Evolutionary conservation across 176 grass and related monocot species (phyloP), one percentile per base, ranked within the genome.

Genomic region (Aegilops sharonensis): DNA sequence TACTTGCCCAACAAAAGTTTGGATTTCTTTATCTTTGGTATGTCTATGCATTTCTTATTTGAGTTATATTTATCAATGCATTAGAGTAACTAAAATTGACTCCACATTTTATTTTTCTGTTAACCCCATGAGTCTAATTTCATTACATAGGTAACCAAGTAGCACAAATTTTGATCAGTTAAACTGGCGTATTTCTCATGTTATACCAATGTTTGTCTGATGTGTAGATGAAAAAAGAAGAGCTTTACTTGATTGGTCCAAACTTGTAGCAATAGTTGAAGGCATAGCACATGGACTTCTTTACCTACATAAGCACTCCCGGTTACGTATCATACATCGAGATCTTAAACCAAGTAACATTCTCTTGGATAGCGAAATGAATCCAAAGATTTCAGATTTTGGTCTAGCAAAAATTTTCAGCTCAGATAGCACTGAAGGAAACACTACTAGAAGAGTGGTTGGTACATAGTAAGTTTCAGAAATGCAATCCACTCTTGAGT

Each of bases 1-100:
- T 94, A 85, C 60, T 68, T 92, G 77, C 90, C 89, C 68, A 94
- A 92, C 12, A 94, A 89, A 88, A 94, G 92, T 52, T 84, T 94
- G 37, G 92, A 94, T 68, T 89, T 65, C 50, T 83, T 92, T 71
- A 84, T 94, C 80, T 94, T 91, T 72, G 89, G 92, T 94, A 87
- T 17, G 63, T 25, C 34, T 52, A 72, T 72, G 3, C 18, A 47
- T 68, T 54, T 79, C 23, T 5, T 5, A 5, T 61, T 32, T 34
- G 6, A 70, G 13, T n/a, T 62, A 5, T 10, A 5, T 56, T 45
- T 62, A 2, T 42, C 0, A 5, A 47, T 23, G 0, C 13, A 48
- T 48, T 6, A 17, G 6, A 48, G 43, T 48, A 11, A 6, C 23
- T 47, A 24, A 29, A 17, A 25, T 14, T 27, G 1, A 13, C 18